A percentile compares a stretch with the other conserved stretches of the same genome.
Conservation (phyloP, 768 basidiomycete species). For the Panaeolus cyanescens region DNA sequence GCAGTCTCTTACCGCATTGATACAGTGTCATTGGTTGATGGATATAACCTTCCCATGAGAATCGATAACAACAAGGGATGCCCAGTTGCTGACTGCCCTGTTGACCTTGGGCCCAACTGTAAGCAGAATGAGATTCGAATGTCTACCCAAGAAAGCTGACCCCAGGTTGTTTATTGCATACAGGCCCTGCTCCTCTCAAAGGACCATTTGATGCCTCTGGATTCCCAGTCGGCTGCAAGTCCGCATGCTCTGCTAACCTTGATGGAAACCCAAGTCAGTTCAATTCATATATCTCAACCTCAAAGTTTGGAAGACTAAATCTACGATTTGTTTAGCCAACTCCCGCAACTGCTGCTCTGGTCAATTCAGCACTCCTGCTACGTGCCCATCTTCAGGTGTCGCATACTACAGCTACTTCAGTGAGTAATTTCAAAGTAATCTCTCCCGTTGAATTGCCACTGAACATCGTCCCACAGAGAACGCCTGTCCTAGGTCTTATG, state of each 20-base stretch:
- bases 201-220: constrained; percentile 51
- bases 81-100: constrained; percentile 54
- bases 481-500: constrained; percentile 50
- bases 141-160: background rate
- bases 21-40: constrained; percentile 65
- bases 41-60: constrained; percentile 61
- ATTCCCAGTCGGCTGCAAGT: constrained; percentile 53
- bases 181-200: constrained; percentile 43
- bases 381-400: constrained; percentile 55
- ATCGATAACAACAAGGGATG: constrained; percentile 62
- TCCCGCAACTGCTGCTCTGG: constrained; percentile 71
- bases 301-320: too few relatives aligned
- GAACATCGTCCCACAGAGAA: constrained; percentile 21
- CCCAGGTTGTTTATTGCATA: background rate
- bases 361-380: constrained; percentile 46
- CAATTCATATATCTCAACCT: background rate
- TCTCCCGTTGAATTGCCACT: background rate
- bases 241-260: constrained; percentile 44
- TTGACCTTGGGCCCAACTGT: constrained; percentile 63
- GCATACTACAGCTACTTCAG: constrained; percentile 41
- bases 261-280: constrained; percentile 22
- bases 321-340: constrained; percentile 38
- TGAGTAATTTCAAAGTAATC: constrained; percentile 6
- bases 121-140: background rate
- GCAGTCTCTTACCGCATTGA: background rate